A percentile compares a stretch with the other conserved stretches of the same genome.
Conservation (phyloP, 2,329 filamentous ascomycete species). For the Fusarium sp. region DNA sequence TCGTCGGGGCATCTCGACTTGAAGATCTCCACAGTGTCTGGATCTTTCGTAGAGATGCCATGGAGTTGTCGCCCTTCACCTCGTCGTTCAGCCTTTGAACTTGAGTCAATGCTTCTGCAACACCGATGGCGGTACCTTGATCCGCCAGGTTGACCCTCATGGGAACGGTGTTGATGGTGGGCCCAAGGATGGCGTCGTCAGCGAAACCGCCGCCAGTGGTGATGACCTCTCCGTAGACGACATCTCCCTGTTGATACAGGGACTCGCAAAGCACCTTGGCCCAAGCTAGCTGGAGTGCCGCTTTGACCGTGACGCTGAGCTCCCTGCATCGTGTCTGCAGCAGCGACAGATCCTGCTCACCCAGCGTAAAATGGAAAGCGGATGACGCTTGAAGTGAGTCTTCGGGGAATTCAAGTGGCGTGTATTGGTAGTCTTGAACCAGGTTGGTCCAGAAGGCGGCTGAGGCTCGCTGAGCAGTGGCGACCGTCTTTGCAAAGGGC, state of each 20-base stretch:
- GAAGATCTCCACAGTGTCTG: constrained; percentile 21
- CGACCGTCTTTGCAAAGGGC: constrained; percentile 8
- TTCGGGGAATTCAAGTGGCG: not conserved
- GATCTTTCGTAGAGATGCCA: constrained; percentile 21
- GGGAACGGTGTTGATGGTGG: constrained; percentile 13
- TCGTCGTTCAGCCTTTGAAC: not conserved
- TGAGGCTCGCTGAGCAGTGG: not conserved
- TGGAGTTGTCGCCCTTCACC: constrained; percentile 8
- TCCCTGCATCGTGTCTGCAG: constrained; percentile 6
- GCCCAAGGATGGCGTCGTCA: not conserved
- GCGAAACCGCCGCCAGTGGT: not conserved
- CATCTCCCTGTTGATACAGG: not conserved
- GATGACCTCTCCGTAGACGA: not conserved
- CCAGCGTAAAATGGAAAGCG: constrained; percentile 2
- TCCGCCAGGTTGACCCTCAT: not conserved
- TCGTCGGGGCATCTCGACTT: not conserved
- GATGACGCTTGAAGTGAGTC: constrained; percentile 12
- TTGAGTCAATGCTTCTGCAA: not conserved
- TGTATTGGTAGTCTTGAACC: constrained; percentile 9
- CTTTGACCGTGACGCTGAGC: not conserved
- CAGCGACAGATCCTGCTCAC: not conserved
- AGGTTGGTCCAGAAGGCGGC: not conserved
- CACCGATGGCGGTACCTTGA: accelerated
- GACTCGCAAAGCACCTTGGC: not conserved
- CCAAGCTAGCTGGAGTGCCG: constrained; percentile 17